phyloP scores from a whole-genome alignment of 768 basidiomycete species.

The Lentinula detonsa region DNA sequence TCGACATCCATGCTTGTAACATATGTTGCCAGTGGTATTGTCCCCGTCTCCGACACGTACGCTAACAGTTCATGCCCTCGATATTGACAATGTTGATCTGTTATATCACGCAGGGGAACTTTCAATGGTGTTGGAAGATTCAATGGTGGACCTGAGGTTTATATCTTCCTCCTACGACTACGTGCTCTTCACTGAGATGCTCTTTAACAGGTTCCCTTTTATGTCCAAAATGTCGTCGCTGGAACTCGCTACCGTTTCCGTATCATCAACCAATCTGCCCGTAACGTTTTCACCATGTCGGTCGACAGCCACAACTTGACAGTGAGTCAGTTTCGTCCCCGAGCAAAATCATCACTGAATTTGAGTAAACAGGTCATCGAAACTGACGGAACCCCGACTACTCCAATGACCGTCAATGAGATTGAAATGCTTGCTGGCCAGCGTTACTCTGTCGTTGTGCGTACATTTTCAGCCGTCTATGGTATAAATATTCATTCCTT shows the following conservation, averaged over 20 bases:
- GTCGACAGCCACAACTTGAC: slow-evolving; percentile 31
- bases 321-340: slow-evolving; percentile 12
- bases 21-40: slow-evolving; percentile 16
- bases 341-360: slow-evolving; percentile 11
- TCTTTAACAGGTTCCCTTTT: slow-evolving; percentile 26
- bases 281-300: slow-evolving; percentile 32
- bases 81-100: not conserved
- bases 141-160: slow-evolving; percentile 30
- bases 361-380: slow-evolving; percentile 23
- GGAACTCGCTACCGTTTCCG: slow-evolving; percentile 41
- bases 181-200: slow-evolving; percentile 20
- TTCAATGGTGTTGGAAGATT: slow-evolving; percentile 22
- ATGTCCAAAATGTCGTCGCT: slow-evolving; percentile 24
- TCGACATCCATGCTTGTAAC: slow-evolving; percentile 18
- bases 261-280: slow-evolving; percentile 33
- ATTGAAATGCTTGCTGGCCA: slow-evolving; percentile 11
- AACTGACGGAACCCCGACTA: slow-evolving; percentile 32
- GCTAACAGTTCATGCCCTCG: slow-evolving; percentile 19
- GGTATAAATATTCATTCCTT: not conserved
- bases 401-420: not conserved
- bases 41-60: slow-evolving; percentile 28
- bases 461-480: not conserved
- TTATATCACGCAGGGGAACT: not conserved
- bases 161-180: not conserved
- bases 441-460: slow-evolving; percentile 15